These are phyloP conservation scores for Russula abietina DNA, from an alignment of 768 basidiomycete genomes.

Conservation along the genomic window DNA sequence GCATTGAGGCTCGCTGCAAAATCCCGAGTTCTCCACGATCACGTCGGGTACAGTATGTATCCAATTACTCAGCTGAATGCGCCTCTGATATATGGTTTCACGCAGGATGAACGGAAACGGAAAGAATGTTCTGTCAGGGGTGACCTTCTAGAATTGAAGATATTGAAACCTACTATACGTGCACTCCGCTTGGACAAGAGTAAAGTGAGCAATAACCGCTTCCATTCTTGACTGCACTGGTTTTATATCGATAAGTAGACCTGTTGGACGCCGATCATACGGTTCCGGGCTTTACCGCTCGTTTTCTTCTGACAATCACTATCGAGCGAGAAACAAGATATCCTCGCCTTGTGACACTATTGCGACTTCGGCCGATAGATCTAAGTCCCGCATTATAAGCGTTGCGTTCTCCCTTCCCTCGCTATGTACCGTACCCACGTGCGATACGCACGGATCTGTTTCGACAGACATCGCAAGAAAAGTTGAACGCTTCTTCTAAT, in stretches of 20 bases:
- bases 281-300: neutral
- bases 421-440: neutral
- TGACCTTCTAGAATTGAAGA: neutral
- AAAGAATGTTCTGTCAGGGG: neutral
- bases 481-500: neutral
- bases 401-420: neutral
- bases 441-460: neutral
- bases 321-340: neutral
- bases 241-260: neutral
- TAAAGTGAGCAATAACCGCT: neutral
- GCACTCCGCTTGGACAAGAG: neutral
- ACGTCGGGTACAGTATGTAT: neutral
- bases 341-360: neutral
- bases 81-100: neutral
- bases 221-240: neutral
- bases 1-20: neutral
- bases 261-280: neutral
- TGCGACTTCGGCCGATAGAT: neutral
- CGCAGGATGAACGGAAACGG: neutral
- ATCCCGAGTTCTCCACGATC: neutral
- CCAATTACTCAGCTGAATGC: neutral
- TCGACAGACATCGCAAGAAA: neutral
- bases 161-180: neutral
- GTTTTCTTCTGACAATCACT: neutral
- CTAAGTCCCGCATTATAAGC: neutral